Evolutionary conservation across 208 protist species (phyloP).

Genomic region (Leishmania tropica): DNA sequence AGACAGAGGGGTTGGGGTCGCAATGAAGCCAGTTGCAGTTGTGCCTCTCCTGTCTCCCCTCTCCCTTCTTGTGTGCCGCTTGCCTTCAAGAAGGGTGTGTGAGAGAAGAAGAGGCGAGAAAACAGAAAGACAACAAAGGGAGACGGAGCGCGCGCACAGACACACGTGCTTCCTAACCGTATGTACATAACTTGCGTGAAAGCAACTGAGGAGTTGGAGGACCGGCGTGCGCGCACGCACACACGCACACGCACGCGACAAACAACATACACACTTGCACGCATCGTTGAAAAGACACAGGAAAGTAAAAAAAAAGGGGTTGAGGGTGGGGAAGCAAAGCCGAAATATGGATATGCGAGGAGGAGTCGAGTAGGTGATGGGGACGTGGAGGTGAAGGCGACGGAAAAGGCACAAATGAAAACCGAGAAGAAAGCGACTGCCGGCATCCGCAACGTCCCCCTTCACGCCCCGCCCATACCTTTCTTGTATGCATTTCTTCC

Average conservation of each 20-base stretch:
- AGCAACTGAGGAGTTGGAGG: neutral
- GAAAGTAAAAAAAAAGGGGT: neutral
- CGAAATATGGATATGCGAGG: neutral
- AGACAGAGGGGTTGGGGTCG: neutral
- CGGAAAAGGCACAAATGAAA: neutral
- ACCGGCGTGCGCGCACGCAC: neutral
- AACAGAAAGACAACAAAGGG: neutral
- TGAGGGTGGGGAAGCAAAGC: neutral
- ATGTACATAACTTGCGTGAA: constrained; percentile 18
- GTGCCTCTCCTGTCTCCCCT: neutral
- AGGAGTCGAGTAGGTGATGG: neutral
- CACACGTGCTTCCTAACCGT: neutral
- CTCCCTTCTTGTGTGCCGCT: constrained; percentile 1
- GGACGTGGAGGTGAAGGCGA: neutral
- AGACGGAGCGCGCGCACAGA: neutral
- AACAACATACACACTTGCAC: neutral
- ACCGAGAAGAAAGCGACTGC: neutral
- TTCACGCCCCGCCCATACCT: neutral
- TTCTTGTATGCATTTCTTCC: neutral
- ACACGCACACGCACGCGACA: neutral
- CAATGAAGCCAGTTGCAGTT: neutral
- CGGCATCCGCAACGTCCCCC: neutral
- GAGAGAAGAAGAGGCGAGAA: constrained; percentile 15
- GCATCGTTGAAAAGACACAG: neutral
- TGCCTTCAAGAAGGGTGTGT: constrained; percentile 1